Evolutionary conservation across 148 eudicot genomes (phyloP).

Genomic region (Dianthus caryophyllus): DNA sequence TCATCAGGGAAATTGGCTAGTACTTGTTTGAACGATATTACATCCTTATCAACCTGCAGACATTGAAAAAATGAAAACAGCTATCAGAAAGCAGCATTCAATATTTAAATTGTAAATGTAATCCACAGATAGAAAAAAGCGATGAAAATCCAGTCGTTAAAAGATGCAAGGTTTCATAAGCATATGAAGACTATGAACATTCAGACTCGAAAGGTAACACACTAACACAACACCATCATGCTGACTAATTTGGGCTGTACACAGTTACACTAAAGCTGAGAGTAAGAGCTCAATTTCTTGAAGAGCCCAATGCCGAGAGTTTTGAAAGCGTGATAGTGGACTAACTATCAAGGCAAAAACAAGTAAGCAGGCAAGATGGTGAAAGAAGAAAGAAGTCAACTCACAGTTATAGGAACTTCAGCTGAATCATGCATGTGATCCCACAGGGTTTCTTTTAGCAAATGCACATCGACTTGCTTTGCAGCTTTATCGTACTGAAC

Average conservation of each 20-base stretch:
- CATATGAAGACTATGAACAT: background rate
- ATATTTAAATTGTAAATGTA: background rate
- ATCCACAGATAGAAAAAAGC: background rate
- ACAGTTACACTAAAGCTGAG: too few species aligned
- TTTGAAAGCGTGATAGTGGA: too few species aligned
- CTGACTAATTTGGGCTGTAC: background rate
- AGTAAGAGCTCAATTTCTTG: background rate
- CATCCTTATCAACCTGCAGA: slow-evolving; percentile 27
- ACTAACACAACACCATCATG: background rate
- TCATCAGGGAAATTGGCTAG: slow-evolving; percentile 33
- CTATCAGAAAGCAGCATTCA: slow-evolving; percentile 8
- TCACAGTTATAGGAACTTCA: slow-evolving; percentile 29
- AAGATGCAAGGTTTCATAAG: background rate
- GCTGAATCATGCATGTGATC: slow-evolving; percentile 45
- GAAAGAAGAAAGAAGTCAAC: slow-evolving; percentile 4
- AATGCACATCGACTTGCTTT: slow-evolving; percentile 91
- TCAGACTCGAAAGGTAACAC: background rate
- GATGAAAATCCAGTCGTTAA: background rate
- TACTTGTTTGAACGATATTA: slow-evolving; percentile 28
- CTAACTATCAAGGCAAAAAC: background rate
- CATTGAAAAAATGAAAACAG: background rate
- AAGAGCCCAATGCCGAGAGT: background rate
- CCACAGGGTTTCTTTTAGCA: slow-evolving; percentile 88
- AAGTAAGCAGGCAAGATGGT: background rate
- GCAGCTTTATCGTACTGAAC: slow-evolving; percentile 89